These are phyloP conservation scores for Fusarium solani-melongenae DNA, from an alignment of 2,329 filamentous ascomycete species.

Conservation along the genomic window DNA sequence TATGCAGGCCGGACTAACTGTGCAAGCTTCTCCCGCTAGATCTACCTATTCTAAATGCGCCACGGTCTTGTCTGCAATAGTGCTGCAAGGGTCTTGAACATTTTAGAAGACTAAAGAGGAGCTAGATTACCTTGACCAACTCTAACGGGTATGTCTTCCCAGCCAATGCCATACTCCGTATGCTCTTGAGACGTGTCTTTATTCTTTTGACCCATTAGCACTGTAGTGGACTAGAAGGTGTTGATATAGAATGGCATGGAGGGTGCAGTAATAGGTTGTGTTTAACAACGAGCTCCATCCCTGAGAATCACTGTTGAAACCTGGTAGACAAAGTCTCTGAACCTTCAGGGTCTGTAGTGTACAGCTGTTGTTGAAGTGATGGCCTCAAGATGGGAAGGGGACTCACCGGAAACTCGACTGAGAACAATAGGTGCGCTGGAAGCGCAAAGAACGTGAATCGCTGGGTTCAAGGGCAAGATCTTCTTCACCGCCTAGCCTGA, in stretches of 20 bases:
- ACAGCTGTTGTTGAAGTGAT: too few species aligned
- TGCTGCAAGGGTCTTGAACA: neutral
- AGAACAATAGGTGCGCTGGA: neutral
- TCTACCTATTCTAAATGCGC: neutral
- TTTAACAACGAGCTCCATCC: neutral
- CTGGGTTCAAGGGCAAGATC: neutral
- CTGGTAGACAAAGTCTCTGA: too few species aligned
- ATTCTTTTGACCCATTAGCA: neutral
- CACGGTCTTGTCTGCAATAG: neutral
- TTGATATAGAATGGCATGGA: too few species aligned
- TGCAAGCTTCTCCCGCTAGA: neutral
- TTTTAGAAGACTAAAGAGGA: neutral
- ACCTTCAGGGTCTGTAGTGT: too few species aligned
- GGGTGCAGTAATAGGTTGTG: neutral
- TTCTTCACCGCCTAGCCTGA: neutral
- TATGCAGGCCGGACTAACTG: neutral
- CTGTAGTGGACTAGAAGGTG: too few species aligned
- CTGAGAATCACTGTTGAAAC: neutral
- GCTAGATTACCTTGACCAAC: neutral
- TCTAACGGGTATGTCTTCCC: too few species aligned
- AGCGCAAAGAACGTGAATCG: slow-evolving; percentile 7
- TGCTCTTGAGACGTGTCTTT: neutral
- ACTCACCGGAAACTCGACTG: neutral
- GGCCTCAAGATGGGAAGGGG: too few species aligned
- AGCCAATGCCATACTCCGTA: too few species aligned